Conservation (phyloP, 805 yeast genomes). For the Metschnikowia arizonensis region DNA sequence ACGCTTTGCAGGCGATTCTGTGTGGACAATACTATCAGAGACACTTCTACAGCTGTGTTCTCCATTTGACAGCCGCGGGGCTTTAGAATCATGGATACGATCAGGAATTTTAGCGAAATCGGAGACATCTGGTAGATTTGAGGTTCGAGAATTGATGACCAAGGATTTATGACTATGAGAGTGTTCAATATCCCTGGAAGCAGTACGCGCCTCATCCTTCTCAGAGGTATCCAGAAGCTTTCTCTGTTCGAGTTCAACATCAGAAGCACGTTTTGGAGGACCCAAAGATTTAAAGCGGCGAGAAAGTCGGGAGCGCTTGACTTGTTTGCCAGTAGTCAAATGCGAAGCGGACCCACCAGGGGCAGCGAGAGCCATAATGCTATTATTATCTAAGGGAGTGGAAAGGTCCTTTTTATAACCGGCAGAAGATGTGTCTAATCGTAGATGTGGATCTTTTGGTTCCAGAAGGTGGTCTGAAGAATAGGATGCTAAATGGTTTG, state of each 20-base stretch:
- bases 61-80: background rate
- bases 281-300: slow-evolving; percentile 40
- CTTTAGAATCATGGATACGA: background rate
- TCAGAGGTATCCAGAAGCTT: background rate
- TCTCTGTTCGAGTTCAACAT: slow-evolving; percentile 5
- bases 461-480: background rate
- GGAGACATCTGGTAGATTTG: background rate
- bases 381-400: background rate
- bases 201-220: background rate
- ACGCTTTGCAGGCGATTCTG: background rate
- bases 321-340: background rate
- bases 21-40: background rate
- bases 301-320: slow-evolving; percentile 27
- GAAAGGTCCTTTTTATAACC: background rate
- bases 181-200: background rate
- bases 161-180: background rate
- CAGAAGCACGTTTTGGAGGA: slow-evolving; percentile 47
- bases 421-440: background rate
- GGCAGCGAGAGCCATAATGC: background rate
- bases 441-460: background rate
- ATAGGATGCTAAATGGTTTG: background rate
- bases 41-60: background rate
- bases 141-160: background rate
- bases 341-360: slow-evolving; percentile 1
- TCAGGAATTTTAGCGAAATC: background rate